phyloP scores from a whole-genome alignment of 108 stramenopile species.

The Mediolabrus comicus region DNA sequence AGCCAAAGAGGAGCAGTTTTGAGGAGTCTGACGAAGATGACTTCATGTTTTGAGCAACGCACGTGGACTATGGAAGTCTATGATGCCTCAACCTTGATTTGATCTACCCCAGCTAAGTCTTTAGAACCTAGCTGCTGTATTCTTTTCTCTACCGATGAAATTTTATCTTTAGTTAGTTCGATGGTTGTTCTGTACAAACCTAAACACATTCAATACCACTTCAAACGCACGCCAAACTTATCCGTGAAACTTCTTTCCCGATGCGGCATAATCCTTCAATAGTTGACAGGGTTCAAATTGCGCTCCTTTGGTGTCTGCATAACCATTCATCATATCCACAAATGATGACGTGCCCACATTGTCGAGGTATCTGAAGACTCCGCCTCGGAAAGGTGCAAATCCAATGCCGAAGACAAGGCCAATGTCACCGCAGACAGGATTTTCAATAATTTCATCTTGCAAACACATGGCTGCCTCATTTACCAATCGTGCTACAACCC shows the following conservation, averaged over 20 bases:
- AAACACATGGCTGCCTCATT: conserved; percentile 98
- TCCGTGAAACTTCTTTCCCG: conserved; percentile 93
- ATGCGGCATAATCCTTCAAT: conserved; percentile 92
- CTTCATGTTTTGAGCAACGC: background rate
- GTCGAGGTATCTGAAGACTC: conserved; percentile 97
- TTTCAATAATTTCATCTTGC: conserved; percentile 97
- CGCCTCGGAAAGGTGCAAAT: conserved; percentile 99
- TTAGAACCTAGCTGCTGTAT: too few relatives aligned
- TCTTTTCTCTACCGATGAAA: too few relatives aligned
- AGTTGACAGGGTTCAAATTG: conserved; percentile 98
- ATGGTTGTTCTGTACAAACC: too few relatives aligned
- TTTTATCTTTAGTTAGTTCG: too few relatives aligned
- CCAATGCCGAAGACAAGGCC: conserved; percentile 99
- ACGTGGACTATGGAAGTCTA: too few relatives aligned
- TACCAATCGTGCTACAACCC: conserved; percentile 92
- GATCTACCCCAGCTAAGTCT: too few relatives aligned
- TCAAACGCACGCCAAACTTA: too few relatives aligned
- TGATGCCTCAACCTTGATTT: too few relatives aligned
- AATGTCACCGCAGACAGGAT: conserved; percentile 97
- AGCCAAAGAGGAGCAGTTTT: background rate
- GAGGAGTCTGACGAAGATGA: background rate
- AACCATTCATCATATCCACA: conserved; percentile 92
- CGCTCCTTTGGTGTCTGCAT: conserved; percentile 91
- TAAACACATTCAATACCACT: too few relatives aligned
- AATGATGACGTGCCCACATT: conserved; percentile 84